These are phyloP conservation scores for Aspergillus sp. DNA, from an alignment of 2,329 filamentous ascomycete species.

Conservation along the genomic window DNA sequence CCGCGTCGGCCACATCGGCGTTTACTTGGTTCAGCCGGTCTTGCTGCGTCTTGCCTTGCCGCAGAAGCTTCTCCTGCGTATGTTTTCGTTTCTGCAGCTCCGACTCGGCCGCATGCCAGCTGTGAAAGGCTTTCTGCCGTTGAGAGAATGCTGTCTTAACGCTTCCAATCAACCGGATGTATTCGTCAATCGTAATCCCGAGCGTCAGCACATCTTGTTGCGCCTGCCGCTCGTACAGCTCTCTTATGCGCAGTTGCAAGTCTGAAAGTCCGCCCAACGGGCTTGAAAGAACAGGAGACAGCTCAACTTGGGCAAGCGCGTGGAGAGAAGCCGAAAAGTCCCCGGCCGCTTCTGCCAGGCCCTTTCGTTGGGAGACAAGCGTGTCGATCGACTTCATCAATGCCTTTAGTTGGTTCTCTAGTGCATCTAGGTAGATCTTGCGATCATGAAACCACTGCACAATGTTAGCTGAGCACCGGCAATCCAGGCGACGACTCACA, in stretches of 20 bases:
- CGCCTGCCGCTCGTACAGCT: slow-evolving; percentile 92
- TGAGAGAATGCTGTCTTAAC: slow-evolving; percentile 90
- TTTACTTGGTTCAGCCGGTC: slow-evolving; percentile 86
- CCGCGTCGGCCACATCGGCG: slow-evolving; percentile 88
- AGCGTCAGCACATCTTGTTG: slow-evolving; percentile 94
- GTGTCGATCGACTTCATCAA: slow-evolving; percentile 89
- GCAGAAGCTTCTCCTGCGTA: slow-evolving; percentile 85
- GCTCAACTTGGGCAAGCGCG: slow-evolving; percentile 80
- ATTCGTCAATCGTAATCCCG: slow-evolving; percentile 96
- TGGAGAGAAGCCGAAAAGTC: slow-evolving; percentile 94
- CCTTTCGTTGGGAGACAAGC: slow-evolving; percentile 85
- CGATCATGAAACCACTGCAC: slow-evolving; percentile 92
- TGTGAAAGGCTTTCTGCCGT: slow-evolving; percentile 89
- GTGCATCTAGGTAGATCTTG: slow-evolving; percentile 83
- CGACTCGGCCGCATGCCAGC: slow-evolving; percentile 83
- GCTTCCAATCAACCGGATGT: slow-evolving; percentile 88
- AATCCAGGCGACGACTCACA: slow-evolving; percentile 42
- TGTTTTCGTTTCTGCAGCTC: slow-evolving; percentile 83
- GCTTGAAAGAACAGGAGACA: slow-evolving; percentile 77
- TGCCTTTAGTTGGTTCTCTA: slow-evolving; percentile 83
- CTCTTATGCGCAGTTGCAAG: slow-evolving; percentile 83
- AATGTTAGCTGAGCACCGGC: neutral
- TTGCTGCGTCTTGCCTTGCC: slow-evolving; percentile 91
- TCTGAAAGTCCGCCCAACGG: slow-evolving; percentile 88
- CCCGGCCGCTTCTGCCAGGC: slow-evolving; percentile 81